These are phyloP conservation scores for Ceratocystis variospora DNA, from an alignment of 2,329 filamentous ascomycete genomes.

Conservation along the genomic window DNA sequence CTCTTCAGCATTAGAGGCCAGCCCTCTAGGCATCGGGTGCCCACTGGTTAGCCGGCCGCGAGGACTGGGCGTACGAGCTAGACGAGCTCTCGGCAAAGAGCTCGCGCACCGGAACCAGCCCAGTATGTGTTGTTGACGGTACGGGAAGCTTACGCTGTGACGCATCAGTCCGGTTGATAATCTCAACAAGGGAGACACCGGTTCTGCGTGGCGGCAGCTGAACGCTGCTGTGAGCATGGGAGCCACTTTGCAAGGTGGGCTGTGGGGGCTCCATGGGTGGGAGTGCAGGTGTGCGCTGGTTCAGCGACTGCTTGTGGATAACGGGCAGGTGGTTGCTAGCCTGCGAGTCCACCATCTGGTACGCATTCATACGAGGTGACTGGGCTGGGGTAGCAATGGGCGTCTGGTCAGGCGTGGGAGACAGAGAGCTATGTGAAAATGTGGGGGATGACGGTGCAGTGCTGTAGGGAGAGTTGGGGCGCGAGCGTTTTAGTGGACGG, in stretches of 20 bases:
- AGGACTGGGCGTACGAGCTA: background rate
- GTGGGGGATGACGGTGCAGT: constrained; percentile 92
- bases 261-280: constrained; percentile 41
- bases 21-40: background rate
- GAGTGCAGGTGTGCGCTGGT: constrained; percentile 41
- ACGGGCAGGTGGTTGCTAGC: constrained; percentile 66
- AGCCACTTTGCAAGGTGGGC: constrained; percentile 30
- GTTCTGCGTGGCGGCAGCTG: constrained; percentile 36
- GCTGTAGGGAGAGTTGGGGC: constrained; percentile 87
- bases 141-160: constrained; percentile 83
- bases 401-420: constrained; percentile 94
- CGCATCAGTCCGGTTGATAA: constrained; percentile 78
- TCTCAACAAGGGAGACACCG: constrained; percentile 77
- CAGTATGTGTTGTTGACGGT: constrained; percentile 54
- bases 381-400: constrained; percentile 93
- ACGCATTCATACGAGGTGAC: constrained; percentile 76
- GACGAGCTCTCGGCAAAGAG: constrained; percentile 45
- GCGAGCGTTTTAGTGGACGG: constrained; percentile 70
- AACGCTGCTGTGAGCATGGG: constrained; percentile 28
- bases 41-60: background rate
- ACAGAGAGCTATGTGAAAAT: constrained; percentile 89
- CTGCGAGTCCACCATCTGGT: constrained; percentile 37
- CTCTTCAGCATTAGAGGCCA: background rate
- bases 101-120: constrained; percentile 73
- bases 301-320: constrained; percentile 51